Base-by-base conservation (phyloP, 2,329 filamentous ascomycete species). In the Aspergillus felis region DNA sequence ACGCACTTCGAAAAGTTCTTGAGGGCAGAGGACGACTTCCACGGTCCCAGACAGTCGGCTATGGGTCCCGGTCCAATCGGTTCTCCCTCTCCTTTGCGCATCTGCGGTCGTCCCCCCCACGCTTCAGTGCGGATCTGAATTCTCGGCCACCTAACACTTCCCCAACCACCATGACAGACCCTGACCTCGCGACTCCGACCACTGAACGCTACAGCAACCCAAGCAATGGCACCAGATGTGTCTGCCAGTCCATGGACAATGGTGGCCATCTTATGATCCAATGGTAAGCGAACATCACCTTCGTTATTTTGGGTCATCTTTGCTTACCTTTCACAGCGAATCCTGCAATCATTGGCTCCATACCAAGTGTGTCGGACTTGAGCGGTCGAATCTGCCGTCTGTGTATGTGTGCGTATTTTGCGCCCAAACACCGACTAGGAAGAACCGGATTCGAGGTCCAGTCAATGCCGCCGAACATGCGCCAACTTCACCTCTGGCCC, bases 341-440 rank as follows among this genome's bases (percentile, higher is more conserved):
- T 83, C 81, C 25, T 87, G 84, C 72, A 81, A 76, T n/a, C 84
- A 86, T 63, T 87, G 83, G 81, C 74, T 84, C 29, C 85, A 87
- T 64, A 81, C 81, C 32, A 76, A 76, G 55, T 87, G 85, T 63
- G 77, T 86, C 24, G 83, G 84, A 1, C 69, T 86, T 17, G 78
- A 81, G 56, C 69, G 75, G 20, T 74, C 77, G 41, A 78, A 76
- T 54, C 70, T 81, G 24, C 71, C 76, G 9, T 76, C 78, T 1
- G 71, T 79, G 29, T 82, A 82, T 61, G 76, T 82, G 12, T 84
- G 81, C 66, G 69, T 79, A 44, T 80, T 81, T 58, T 84, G 81
- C 64, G 77, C 75, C 4, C 74, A 74, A 54, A 79, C 76, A 1
- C 76, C 77, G 1, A 70, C 75, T 32, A 68, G 74, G 25, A 66